phyloP scores from a whole-genome alignment of 1,284 basidiomycete genomes.

The Microbotryum intermedium region DNA sequence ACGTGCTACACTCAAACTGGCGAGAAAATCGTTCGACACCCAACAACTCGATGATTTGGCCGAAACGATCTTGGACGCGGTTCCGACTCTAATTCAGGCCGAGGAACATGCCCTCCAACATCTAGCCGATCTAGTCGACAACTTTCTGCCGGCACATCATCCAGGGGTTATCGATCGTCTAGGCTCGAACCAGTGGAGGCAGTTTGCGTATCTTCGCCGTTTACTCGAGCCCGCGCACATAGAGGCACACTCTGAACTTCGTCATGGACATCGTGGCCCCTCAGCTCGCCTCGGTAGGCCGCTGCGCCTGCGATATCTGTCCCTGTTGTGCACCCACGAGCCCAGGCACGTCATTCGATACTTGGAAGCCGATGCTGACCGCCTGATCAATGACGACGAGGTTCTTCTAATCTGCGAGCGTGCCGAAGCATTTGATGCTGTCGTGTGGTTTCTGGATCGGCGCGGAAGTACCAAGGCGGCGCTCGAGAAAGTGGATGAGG shows the following conservation, averaged over 20 bases:
- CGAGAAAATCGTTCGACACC: background rate
- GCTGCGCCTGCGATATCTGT: slow-evolving; percentile 58
- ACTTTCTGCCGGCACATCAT: slow-evolving; percentile 57
- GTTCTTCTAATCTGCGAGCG: slow-evolving; percentile 59
- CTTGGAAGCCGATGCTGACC: slow-evolving; percentile 45
- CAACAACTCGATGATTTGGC: slow-evolving; percentile 10
- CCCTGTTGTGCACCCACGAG: slow-evolving; percentile 63
- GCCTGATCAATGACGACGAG: slow-evolving; percentile 53
- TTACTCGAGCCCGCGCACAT: slow-evolving; percentile 55
- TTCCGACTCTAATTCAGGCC: slow-evolving; percentile 19
- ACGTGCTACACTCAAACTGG: slow-evolving; percentile 21
- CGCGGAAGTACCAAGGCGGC: slow-evolving; percentile 57
- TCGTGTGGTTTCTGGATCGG: slow-evolving; percentile 71
- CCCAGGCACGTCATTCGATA: slow-evolving; percentile 58
- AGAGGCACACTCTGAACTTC: slow-evolving; percentile 39
- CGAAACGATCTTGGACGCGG: slow-evolving; percentile 21
- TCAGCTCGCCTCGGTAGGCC: slow-evolving; percentile 46
- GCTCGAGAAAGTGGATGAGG: slow-evolving; percentile 55
- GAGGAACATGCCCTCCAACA: slow-evolving; percentile 50
- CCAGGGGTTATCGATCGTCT: slow-evolving; percentile 40
- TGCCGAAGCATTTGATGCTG: slow-evolving; percentile 59
- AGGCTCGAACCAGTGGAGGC: slow-evolving; percentile 47
- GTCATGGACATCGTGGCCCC: slow-evolving; percentile 19
- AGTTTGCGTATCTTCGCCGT: slow-evolving; percentile 68
- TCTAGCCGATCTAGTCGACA: slow-evolving; percentile 68